A percentile compares a stretch with the other conserved stretches of the same genome.
Conservation (phyloP, 2,329 filamentous ascomycete genomes). For the Trichoderma sp. region DNA sequence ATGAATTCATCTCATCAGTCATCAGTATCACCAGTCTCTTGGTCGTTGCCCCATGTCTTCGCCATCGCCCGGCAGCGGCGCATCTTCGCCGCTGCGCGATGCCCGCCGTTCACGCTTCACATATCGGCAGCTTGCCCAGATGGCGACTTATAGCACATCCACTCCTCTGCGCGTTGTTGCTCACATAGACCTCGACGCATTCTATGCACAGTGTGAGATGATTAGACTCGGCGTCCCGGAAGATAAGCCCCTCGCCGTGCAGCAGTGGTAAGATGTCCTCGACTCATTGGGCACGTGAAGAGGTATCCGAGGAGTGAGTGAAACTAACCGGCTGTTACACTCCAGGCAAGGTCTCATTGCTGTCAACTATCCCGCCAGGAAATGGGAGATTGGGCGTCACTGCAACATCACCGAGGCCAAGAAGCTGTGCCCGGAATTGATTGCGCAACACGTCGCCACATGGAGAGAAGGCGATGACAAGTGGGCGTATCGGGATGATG, state of each 20-base stretch:
- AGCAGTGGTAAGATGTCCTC: conserved; percentile 66
- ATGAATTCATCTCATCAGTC: neutral
- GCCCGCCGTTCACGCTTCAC: conserved; percentile 69
- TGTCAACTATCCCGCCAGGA: conserved; percentile 88
- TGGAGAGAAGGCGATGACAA: conserved; percentile 88
- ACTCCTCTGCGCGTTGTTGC: conserved; percentile 83
- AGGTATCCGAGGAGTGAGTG: too few species aligned
- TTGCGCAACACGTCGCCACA: conserved; percentile 89
- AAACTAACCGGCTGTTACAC: neutral
- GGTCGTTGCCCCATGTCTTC: conserved; percentile 24
- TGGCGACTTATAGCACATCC: conserved; percentile 66
- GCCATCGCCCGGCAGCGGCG: conserved; percentile 24
- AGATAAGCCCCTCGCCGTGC: conserved; percentile 81
- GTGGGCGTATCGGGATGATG: conserved; percentile 88
- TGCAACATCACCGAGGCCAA: conserved; percentile 77
- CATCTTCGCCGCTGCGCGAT: conserved; percentile 30
- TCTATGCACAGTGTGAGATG: conserved; percentile 97
- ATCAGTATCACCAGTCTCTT: neutral
- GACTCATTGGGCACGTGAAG: neutral
- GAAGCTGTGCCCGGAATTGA: conserved; percentile 79
- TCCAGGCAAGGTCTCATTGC: conserved; percentile 84
- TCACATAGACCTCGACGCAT: conserved; percentile 94
- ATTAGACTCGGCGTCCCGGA: conserved; percentile 73
- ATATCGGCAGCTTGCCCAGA: conserved; percentile 74
- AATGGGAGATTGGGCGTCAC: conserved; percentile 75